Base-by-base conservation (phyloP, 2,329 filamentous ascomycete genomes). In the Clonostachys solani region DNA sequence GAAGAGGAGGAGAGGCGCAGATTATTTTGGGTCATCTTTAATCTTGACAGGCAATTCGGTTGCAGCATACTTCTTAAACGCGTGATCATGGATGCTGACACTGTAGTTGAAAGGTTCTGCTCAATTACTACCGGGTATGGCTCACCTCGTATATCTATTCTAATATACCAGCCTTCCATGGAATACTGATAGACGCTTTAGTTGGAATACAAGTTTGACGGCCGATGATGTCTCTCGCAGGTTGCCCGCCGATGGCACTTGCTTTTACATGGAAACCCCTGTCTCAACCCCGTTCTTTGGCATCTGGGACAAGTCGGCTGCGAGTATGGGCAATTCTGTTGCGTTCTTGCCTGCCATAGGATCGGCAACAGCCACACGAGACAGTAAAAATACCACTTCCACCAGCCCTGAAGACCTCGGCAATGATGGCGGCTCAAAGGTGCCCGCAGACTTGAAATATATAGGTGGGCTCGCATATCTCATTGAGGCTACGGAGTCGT, bases 381-480 rank as follows among this genome's bases (percentile, higher is more conserved):
- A 43, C n/a, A 44, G 51, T 13, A 47, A 50, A 5, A 37, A 13
- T 13, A 5, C 35, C 13, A 37, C 4, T 13, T 37, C 35, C 35
- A 37, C 13, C 16, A 6, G 13, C 16, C 35, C 35, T 16, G 16
- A 16, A 16, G 35, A 37, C n/a, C 4, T 19, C 18, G 5, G 5
- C 18, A 19, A 19, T 5, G 5, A 19, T 19, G 18, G 18, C 18
- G 18, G 18, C 18, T 19, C 18, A 19, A 19, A 19, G 18, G 5
- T 19, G 18, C n/a, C 47, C 37, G 52, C 63, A 5, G 64, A 69
- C 48, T 61, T 64, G 50, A 64, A 63, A 2, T 64, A 63, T 2
- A 54, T 73, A 8, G 69, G 70, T 2, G 67, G 65, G 0, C 72
- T 71, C 49, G 68, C 69, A 1, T 73, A 72, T 50, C 63, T 61